A percentile compares a stretch with the other conserved stretches of the same genome.
These are phyloP conservation scores for Wallacemonas rigidus DNA, from an alignment of 208 protist species.

Conservation along the genomic window DNA sequence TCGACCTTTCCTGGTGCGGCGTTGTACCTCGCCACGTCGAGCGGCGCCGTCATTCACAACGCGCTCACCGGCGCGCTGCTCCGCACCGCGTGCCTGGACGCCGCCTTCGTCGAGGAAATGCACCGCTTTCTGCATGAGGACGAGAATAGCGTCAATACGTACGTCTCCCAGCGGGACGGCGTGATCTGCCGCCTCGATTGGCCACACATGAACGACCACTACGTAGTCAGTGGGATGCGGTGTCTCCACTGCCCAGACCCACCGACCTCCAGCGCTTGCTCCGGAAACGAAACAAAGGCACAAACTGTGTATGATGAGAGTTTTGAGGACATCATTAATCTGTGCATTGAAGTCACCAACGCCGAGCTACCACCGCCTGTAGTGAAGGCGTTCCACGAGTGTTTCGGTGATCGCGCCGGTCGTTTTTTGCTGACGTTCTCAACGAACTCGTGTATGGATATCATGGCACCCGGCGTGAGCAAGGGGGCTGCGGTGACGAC, in stretches of 20 bases:
- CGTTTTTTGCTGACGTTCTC: conserved; percentile 33
- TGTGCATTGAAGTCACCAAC: conserved; percentile 39
- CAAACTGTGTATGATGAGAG: conserved; percentile 12
- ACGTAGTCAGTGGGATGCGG: conserved; percentile 35
- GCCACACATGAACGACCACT: conserved; percentile 30
- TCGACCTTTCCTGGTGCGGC: not conserved
- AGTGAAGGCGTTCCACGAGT: conserved; percentile 19
- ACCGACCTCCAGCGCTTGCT: not conserved
- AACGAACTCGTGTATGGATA: conserved; percentile 34
- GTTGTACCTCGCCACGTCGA: conserved; percentile 55
- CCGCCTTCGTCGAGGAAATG: conserved; percentile 34
- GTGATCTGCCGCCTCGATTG: conserved; percentile 36
- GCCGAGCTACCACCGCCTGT: conserved; percentile 10
- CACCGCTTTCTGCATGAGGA: conserved; percentile 8
- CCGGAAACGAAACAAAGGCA: not conserved
- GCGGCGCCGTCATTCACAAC: conserved; percentile 58
- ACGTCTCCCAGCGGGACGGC: conserved; percentile 40
- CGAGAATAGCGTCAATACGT: conserved; percentile 21
- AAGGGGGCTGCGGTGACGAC: conserved; percentile 31
- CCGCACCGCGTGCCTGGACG: conserved; percentile 21
- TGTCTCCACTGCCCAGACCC: conserved; percentile 26
- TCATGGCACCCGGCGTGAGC: conserved; percentile 45
- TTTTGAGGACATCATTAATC: conserved; percentile 41
- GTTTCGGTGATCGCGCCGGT: conserved; percentile 20
- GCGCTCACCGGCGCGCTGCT: conserved; percentile 32